These are phyloP conservation scores for Sporormia fimetaria DNA, from an alignment of 495 filamentous ascomycete genomes.

Conservation along the genomic window DNA sequence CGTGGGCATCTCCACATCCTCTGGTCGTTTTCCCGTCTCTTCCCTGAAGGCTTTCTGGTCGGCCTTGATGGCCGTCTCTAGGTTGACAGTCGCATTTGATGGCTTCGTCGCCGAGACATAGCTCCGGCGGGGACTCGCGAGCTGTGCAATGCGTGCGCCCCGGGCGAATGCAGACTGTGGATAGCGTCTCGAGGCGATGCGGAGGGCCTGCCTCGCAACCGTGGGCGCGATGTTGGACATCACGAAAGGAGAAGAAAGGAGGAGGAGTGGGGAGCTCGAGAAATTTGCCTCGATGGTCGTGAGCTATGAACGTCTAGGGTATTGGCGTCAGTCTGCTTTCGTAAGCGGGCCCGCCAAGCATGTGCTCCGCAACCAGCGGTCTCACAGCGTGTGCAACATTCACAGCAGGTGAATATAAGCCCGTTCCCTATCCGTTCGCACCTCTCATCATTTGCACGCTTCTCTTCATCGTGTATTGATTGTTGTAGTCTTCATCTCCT, in stretches of 20 bases:
- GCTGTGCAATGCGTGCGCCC: slow-evolving; percentile 35
- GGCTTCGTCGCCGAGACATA: slow-evolving; percentile 82
- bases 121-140: slow-evolving; percentile 39
- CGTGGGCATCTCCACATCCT: slow-evolving; percentile 44
- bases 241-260: slow-evolving; percentile 21
- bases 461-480: no score
- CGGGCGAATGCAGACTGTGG: slow-evolving; percentile 16
- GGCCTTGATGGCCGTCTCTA: slow-evolving; percentile 69
- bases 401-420: no score
- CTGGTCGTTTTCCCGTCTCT: slow-evolving; percentile 53
- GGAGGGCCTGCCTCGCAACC: slow-evolving; percentile 67
- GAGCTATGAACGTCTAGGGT: slow-evolving; percentile 1
- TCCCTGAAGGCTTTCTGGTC: slow-evolving; percentile 70
- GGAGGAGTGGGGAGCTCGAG: slow-evolving; percentile 1
- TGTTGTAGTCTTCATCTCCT: no score
- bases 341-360: slow-evolving; percentile 10
- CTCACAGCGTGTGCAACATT: no score
- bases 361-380: not conserved
- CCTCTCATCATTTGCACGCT: no score
- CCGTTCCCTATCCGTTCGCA: no score
- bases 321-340: not conserved
- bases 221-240: slow-evolving; percentile 66
- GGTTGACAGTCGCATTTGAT: slow-evolving; percentile 66
- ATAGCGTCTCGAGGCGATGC: slow-evolving; percentile 44
- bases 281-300: slow-evolving; percentile 8